phyloP scores from a whole-genome alignment of 2,329 filamentous ascomycete genomes.

The Sporothrix protearum region DNA sequence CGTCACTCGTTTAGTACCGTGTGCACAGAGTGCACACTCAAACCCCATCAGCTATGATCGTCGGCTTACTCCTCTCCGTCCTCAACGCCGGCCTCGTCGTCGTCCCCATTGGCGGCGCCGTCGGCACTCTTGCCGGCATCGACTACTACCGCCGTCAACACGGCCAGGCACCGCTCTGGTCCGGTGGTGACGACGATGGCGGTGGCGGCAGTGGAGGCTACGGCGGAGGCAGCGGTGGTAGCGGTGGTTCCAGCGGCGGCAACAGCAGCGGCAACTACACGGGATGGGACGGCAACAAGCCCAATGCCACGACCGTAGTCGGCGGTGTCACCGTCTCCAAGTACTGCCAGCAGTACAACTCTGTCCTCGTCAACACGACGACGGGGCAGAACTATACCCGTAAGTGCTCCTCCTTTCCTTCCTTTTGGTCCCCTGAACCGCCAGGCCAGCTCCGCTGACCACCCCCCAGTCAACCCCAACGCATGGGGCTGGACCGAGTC shows the following conservation, averaged over 20 bases:
- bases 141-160: slow-evolving; percentile 42
- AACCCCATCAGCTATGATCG: slow-evolving; percentile 35
- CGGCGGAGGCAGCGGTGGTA: neutral
- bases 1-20: neutral
- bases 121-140: slow-evolving; percentile 48
- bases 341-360: slow-evolving; percentile 28
- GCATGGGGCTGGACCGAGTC: slow-evolving; percentile 49
- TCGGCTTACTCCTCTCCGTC: slow-evolving; percentile 40
- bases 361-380: slow-evolving; percentile 27
- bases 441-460: slow-evolving; percentile 10
- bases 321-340: slow-evolving; percentile 22
- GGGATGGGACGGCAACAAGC: slow-evolving; percentile 27
- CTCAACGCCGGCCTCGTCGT: slow-evolving; percentile 50
- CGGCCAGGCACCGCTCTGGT: slow-evolving; percentile 46
- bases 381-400: slow-evolving; percentile 47
- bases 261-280: slow-evolving; percentile 31
- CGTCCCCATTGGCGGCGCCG: slow-evolving; percentile 33
- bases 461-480: slow-evolving; percentile 50
- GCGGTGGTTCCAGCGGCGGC: slow-evolving; percentile 29
- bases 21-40: neutral
- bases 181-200: slow-evolving; percentile 28
- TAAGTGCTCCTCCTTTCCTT: slow-evolving; percentile 35
- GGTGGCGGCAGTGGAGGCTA: slow-evolving; percentile 24
- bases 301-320: slow-evolving; percentile 23
- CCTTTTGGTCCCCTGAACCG: no score